Evolutionary conservation across 495 filamentous ascomycete genomes (phyloP).

Genomic region (Lasiosphaeria hispida): DNA sequence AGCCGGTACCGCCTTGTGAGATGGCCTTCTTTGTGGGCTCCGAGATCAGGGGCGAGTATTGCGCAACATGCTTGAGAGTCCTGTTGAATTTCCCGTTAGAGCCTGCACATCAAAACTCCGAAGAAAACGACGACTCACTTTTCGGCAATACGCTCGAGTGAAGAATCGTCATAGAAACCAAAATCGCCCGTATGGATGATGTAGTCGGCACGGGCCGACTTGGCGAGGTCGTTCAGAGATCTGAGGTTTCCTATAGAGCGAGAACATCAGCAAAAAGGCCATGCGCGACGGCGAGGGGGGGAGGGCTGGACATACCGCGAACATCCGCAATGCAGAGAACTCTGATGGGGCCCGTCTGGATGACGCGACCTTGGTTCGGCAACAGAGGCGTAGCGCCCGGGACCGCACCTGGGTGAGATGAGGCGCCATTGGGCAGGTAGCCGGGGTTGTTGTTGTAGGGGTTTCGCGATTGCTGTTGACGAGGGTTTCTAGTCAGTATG

Average conservation of each 20-base stretch:
- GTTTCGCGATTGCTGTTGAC: constrained; percentile 39
- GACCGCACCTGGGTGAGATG: constrained; percentile 42
- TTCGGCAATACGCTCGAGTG: constrained; percentile 94
- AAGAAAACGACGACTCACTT: constrained; percentile 64
- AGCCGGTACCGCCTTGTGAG: constrained; percentile 51
- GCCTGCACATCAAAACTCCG: not conserved
- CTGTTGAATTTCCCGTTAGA: constrained; percentile 43
- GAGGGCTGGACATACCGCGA: constrained; percentile 62
- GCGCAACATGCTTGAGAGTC: constrained; percentile 95
- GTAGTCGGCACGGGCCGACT: constrained; percentile 86
- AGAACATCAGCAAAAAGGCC: constrained; percentile 13
- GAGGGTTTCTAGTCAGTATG: constrained; percentile 25
- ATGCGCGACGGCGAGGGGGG: not conserved
- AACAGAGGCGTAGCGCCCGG: constrained; percentile 55
- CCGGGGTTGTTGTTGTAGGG: constrained; percentile 40
- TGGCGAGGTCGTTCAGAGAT: constrained; percentile 94
- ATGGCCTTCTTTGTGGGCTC: constrained; percentile 87
- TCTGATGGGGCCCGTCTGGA: constrained; percentile 80
- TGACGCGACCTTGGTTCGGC: constrained; percentile 61
- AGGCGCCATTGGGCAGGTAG: constrained; percentile 55
- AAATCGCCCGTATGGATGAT: constrained; percentile 99
- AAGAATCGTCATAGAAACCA: constrained; percentile 96
- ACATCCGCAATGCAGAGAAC: constrained; percentile 97
- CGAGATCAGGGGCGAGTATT: constrained; percentile 92
- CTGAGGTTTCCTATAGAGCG: constrained; percentile 73